Base-by-base conservation (phyloP, 2,329 filamentous ascomycete species). In the Hymenoscyphus albidus region DNA sequence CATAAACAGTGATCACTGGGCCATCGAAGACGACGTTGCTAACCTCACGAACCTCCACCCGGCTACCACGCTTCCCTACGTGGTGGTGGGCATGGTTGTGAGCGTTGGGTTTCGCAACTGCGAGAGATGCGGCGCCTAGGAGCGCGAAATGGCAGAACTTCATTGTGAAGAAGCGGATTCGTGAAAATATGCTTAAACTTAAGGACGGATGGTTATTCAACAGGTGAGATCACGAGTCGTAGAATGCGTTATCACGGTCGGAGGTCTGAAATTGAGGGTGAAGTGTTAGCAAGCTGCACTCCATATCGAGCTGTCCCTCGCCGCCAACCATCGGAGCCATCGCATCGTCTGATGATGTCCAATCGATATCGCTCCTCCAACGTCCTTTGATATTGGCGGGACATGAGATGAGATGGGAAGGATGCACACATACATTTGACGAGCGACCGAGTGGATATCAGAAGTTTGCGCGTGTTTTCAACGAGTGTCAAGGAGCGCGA, bases 1-100 rank as follows among this genome's bases (percentile, higher is more conserved):
- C 83, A 78, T 93, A 97, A 64, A 89, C 83, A 63, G 88, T 85
- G 70, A 88, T 84, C 61, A 86, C 88, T 39, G 88, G 83, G 54
- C 83, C 85, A 51, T 83, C 80, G 64, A 83, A 80, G 59, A 80
- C 78, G 42, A 79, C 76, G 16, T 78, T 77, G 35, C 65, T 56
- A 18, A 58, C 57, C 57, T 69, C 67, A 44, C 80, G 81, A 77
- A 80, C 81, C 74, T 83, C 80, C 60, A 82, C 77, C 39, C 78
- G 77, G 66, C 80, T 78, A 42, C 79, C 78, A 65, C 84, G 81
- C 78, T 84, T 85, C 68, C 80, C 83, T 71, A 80, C 82, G 75
- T 87, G 86, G 71, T 81, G 81, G 75, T 88, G 87, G 66, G 81
- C 87, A 67, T 79, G 77, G 44, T 51, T 51, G 75, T 89, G 86